Conservation (phyloP, 352 stramenopile species). For the Phytophthora kernoviae region DNA sequence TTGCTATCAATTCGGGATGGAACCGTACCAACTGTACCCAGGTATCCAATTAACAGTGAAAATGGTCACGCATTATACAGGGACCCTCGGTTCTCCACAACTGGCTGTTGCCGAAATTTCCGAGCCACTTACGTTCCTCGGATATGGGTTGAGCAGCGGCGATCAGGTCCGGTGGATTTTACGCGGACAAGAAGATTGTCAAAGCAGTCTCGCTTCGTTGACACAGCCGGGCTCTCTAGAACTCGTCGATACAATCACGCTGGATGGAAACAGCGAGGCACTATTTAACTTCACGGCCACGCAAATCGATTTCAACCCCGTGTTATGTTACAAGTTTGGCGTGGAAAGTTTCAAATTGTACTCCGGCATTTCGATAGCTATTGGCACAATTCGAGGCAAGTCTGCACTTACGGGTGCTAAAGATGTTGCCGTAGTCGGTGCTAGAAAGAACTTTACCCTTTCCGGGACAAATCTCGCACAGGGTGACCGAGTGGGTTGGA, state of each 20-base stretch:
- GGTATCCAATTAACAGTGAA: constrained; percentile 53
- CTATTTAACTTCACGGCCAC: constrained; percentile 55
- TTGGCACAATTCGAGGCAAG: constrained; percentile 59
- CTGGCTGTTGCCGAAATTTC: constrained; percentile 63
- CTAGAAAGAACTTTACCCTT: constrained; percentile 54
- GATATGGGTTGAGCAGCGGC: constrained; percentile 41
- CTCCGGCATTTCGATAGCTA: constrained; percentile 44
- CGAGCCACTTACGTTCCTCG: constrained; percentile 63
- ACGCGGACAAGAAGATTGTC: constrained; percentile 53
- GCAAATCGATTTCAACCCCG: constrained; percentile 55
- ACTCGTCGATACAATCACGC: constrained; percentile 40
- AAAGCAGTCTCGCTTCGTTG: constrained; percentile 51
- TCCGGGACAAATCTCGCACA: constrained; percentile 51
- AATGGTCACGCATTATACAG: constrained; percentile 55
- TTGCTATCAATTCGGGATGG: constrained; percentile 67
- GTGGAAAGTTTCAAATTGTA: constrained; percentile 64
- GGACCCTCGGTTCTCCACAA: constrained; percentile 42
- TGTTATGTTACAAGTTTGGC: constrained; percentile 74
- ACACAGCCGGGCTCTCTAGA: constrained; percentile 25
- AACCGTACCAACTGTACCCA: constrained; percentile 64
- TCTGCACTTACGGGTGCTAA: constrained; percentile 36
- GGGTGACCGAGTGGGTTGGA: constrained; percentile 62
- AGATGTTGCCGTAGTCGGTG: constrained; percentile 52
- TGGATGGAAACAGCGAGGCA: constrained; percentile 35
- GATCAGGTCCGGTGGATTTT: constrained; percentile 68